Evolutionary conservation across 192 early-diverging fungal species (phyloP).

Genomic region (Coemansia aciculifera): DNA sequence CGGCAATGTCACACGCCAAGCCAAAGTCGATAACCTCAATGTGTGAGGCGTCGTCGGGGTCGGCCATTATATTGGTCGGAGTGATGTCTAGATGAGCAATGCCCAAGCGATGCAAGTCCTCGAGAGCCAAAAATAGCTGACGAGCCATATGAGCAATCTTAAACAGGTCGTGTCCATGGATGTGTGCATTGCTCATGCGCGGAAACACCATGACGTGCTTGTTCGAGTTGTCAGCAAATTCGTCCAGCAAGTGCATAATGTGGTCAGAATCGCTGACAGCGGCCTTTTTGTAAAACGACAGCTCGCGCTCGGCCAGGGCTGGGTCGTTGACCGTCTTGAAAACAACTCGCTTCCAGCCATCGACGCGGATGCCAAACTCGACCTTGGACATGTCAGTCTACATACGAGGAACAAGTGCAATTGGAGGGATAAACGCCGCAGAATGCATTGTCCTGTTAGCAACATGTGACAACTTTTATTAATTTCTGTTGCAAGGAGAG

Average conservation of each 20-base stretch:
- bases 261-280: slow-evolving; percentile 41
- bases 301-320: slow-evolving; percentile 58
- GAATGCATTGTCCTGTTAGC: not conserved
- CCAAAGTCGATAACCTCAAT: slow-evolving; percentile 78
- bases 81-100: slow-evolving; percentile 73
- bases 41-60: slow-evolving; percentile 47
- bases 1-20: slow-evolving; percentile 58
- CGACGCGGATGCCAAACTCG: slow-evolving; percentile 65
- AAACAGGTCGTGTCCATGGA: slow-evolving; percentile 57
- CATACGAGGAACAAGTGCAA: slow-evolving; percentile 8
- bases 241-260: slow-evolving; percentile 61
- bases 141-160: slow-evolving; percentile 54
- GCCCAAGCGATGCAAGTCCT: slow-evolving; percentile 60
- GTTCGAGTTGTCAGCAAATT: slow-evolving; percentile 60
- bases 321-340: slow-evolving; percentile 66
- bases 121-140: slow-evolving; percentile 60
- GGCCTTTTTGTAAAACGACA: slow-evolving; percentile 56
- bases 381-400: slow-evolving; percentile 61
- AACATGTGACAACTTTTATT: not conserved
- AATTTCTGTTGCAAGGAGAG: not conserved
- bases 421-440: slow-evolving; percentile 10
- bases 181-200: slow-evolving; percentile 54
- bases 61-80: slow-evolving; percentile 64
- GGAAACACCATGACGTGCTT: slow-evolving; percentile 66
- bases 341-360: slow-evolving; percentile 60